A percentile compares a stretch with the other conserved stretches of the same genome.
Conservation (phyloP, 2,329 filamentous ascomycete genomes). For the Phialemonium atrogriseum region DNA sequence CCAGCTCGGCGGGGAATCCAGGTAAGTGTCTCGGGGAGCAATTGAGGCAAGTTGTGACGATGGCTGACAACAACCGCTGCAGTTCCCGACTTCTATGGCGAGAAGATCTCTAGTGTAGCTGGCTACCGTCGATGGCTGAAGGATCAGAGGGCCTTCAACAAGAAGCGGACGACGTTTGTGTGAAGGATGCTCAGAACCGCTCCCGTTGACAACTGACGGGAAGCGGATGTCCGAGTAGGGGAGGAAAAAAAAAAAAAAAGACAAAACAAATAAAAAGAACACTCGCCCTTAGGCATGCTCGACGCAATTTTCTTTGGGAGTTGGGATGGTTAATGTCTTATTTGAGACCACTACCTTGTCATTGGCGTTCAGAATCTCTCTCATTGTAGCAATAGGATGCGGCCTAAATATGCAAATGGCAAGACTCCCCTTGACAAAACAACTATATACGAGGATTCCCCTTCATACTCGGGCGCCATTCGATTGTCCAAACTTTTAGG, state of each 20-base stretch:
- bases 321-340: background rate
- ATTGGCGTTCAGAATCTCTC: slow-evolving; percentile 3
- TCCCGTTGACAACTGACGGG: too few species aligned
- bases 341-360: background rate
- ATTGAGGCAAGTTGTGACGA: background rate
- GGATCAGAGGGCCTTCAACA: slow-evolving; percentile 94
- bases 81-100: slow-evolving; percentile 96
- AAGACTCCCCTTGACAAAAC: slow-evolving; percentile 4
- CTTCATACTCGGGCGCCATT: background rate
- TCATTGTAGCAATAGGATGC: slow-evolving; percentile 3
- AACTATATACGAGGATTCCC: background rate
- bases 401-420: slow-evolving; percentile 1
- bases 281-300: too few species aligned
- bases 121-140: slow-evolving; percentile 95
- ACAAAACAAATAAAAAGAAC: too few species aligned
- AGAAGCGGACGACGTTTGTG: slow-evolving; percentile 66
- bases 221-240: too few species aligned
- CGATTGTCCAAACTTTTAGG: slow-evolving; percentile 9
- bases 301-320: too few species aligned
- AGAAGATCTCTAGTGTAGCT: slow-evolving; percentile 90
- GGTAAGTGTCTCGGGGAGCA: slow-evolving; percentile 29
- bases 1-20: slow-evolving; percentile 84
- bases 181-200: slow-evolving; percentile 29
- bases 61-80: slow-evolving; percentile 5
- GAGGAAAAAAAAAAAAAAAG: too few species aligned